These are phyloP conservation scores for Verruconis gallopava DNA, from an alignment of 2,329 filamentous ascomycete genomes.

Conservation along the genomic window DNA sequence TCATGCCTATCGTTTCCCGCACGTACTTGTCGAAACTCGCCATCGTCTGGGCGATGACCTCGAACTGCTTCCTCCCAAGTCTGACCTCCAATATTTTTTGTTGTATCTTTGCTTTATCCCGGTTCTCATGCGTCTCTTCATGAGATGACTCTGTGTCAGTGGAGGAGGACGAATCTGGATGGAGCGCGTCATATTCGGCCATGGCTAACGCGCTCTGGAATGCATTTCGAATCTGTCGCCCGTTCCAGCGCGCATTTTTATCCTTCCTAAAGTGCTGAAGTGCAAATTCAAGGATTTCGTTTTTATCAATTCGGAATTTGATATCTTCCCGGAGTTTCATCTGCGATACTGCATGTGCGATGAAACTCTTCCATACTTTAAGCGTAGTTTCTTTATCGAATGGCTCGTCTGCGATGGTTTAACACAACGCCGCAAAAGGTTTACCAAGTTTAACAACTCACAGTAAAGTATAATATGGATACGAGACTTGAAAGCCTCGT, in stretches of 20 bases:
- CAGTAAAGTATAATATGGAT: slow-evolving; percentile 13
- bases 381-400: slow-evolving; percentile 12
- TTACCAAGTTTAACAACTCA: slow-evolving; percentile 15
- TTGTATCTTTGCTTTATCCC: no score
- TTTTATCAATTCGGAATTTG: slow-evolving; percentile 12
- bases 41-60: no score
- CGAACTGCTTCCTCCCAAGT: no score
- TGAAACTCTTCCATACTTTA: no score
- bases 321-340: no score
- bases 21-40: no score
- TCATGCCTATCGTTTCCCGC: no score
- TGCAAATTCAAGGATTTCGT: slow-evolving; percentile 12
- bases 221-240: slow-evolving; percentile 20
- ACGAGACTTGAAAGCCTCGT: slow-evolving; percentile 16
- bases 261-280: no score
- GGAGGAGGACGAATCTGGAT: no score
- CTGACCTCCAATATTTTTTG: no score
- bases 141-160: no score
- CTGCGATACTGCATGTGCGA: slow-evolving; percentile 10
- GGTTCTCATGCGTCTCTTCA: no score
- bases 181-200: slow-evolving; percentile 13
- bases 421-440: slow-evolving; percentile 16
- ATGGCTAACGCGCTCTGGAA: slow-evolving; percentile 16
- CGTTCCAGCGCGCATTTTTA: slow-evolving; percentile 22
- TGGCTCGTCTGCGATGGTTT: slow-evolving; percentile 10